phyloP scores from a whole-genome alignment of 2,329 filamentous ascomycete species.

The Ascochyta fabae region DNA sequence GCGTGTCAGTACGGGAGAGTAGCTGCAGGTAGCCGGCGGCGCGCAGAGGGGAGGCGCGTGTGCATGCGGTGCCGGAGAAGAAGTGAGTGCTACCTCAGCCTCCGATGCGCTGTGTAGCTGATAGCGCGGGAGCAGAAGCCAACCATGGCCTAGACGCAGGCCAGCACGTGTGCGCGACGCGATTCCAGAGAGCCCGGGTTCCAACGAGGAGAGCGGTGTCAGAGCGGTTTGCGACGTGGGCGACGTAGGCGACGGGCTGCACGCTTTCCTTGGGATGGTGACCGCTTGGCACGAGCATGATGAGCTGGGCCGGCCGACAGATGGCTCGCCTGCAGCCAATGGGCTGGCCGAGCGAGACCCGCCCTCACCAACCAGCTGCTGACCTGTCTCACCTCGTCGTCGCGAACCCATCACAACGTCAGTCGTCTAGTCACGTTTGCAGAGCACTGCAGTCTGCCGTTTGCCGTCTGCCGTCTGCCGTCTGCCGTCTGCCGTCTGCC shows the following conservation, averaged over 20 bases:
- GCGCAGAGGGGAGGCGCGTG: constrained; percentile 3
- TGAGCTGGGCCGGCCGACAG: neutral
- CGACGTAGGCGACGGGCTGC: neutral
- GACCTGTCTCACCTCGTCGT: constrained; percentile 7
- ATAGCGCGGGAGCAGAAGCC: constrained; percentile 28
- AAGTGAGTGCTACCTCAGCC: constrained; percentile 36
- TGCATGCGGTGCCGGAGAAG: constrained; percentile 12
- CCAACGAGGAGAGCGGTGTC: neutral
- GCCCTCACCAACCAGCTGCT: too few relatives aligned
- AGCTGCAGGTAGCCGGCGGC: neutral
- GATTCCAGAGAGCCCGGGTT: neutral
- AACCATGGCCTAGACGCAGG: constrained; percentile 37
- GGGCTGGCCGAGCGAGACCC: too few relatives aligned
- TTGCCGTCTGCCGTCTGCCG: neutral
- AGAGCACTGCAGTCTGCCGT: neutral
- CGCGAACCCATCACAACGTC: neutral
- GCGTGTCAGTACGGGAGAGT: neutral
- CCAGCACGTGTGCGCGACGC: constrained; percentile 14
- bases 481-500: neutral
- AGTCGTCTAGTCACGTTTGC: neutral
- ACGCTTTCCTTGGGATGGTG: constrained; percentile 5
- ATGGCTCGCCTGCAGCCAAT: too few relatives aligned
- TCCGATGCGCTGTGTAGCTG: constrained; percentile 33
- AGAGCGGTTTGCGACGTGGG: neutral
- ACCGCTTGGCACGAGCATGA: constrained; percentile 1